Percentiles rank a stretch among this genome's conserved stretches.
Conservation (phyloP, 2,329 filamentous ascomycete genomes). For the Hymenoscyphus albidus region DNA sequence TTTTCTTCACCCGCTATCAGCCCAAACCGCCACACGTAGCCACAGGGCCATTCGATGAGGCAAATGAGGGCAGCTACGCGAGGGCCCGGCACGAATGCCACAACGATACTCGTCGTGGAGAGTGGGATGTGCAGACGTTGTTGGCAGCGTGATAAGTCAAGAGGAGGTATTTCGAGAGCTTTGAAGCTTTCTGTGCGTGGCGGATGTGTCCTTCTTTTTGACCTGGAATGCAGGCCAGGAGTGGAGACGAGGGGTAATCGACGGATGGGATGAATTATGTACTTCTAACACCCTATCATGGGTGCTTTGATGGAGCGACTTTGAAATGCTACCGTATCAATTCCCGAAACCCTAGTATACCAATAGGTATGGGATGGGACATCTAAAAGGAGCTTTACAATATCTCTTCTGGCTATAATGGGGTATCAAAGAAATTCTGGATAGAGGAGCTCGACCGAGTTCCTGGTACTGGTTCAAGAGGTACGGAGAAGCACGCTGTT, state of each 20-base stretch:
- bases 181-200: not conserved
- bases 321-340: not conserved
- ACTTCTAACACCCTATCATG: not conserved
- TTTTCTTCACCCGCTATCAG: not conserved
- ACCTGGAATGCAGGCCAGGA: not conserved
- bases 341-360: too few relatives aligned
- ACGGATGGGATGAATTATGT: constrained; percentile 2
- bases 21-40: not conserved
- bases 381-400: too few relatives aligned
- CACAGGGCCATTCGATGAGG: not conserved
- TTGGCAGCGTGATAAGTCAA: not conserved
- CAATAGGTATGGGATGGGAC: too few relatives aligned
- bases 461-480: too few relatives aligned
- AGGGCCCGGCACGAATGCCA: not conserved
- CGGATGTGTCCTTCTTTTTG: not conserved
- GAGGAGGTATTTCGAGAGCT: not conserved
- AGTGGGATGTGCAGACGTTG: constrained; percentile 1
- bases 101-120: not conserved
- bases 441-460: too few relatives aligned
- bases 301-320: not conserved
- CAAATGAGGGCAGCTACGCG: not conserved
- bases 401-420: too few relatives aligned
- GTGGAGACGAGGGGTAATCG: constrained; percentile 1
- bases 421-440: too few relatives aligned
- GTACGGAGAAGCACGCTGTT: not conserved